A percentile compares a stretch with the other conserved stretches of the same genome.
Conservation (phyloP, 371 early-diverging fungal genomes). For the Apophysomyces sp. region DNA sequence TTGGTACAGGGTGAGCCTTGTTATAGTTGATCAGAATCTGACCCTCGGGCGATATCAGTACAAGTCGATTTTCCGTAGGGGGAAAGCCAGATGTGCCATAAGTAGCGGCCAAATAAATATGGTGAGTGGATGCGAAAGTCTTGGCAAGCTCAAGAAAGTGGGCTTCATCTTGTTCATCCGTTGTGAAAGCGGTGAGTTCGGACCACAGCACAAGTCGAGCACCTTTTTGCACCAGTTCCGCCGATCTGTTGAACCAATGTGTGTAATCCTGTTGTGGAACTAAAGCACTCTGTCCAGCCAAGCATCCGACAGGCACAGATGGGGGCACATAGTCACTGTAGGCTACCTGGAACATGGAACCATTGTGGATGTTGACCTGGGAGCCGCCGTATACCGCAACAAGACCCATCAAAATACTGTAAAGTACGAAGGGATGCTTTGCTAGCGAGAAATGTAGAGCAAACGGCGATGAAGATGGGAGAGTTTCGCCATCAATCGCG, state of each 20-base stretch:
- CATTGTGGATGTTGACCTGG: constrained; percentile 17
- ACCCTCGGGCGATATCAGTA: constrained; percentile 46
- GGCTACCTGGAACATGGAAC: constrained; percentile 29
- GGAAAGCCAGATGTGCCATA: constrained; percentile 17
- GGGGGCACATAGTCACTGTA: constrained; percentile 28
- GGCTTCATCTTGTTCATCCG: constrained; percentile 17
- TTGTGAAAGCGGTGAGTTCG: constrained; percentile 27
- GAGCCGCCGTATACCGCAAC: constrained; percentile 25
- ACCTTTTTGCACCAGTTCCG: constrained; percentile 31
- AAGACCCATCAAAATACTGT: constrained; percentile 5
- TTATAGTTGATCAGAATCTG: constrained; percentile 47
- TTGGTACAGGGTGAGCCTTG: constrained; percentile 56
- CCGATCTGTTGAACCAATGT: constrained; percentile 29
- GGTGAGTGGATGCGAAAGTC: constrained; percentile 30
- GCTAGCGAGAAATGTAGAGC: neutral
- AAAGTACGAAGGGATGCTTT: constrained; percentile 15
- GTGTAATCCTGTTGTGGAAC: constrained; percentile 14
- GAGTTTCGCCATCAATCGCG: neutral
- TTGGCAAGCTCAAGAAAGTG: constrained; percentile 26
- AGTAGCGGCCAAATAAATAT: constrained; percentile 42
- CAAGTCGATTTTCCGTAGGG: constrained; percentile 41
- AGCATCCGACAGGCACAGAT: constrained; percentile 33
- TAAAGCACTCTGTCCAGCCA: constrained; percentile 23
- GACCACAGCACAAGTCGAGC: constrained; percentile 53
- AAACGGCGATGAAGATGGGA: neutral